Evolutionary conservation across 768 basidiomycete genomes (phyloP).

Genomic region (Leccinellum rugosiceps): DNA sequence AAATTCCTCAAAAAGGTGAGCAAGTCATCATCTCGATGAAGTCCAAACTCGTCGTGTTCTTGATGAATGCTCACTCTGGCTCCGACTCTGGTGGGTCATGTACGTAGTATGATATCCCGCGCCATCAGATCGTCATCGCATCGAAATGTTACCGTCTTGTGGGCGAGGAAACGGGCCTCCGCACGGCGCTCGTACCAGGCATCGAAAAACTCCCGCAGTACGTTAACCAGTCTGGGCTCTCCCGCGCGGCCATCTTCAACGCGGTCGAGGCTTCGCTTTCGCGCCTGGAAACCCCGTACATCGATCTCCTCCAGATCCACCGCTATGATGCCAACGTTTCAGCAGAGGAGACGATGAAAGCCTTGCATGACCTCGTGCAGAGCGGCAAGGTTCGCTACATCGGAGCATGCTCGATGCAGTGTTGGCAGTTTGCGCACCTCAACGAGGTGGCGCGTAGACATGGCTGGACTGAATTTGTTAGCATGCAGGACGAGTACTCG

Average conservation of each 20-base stretch:
- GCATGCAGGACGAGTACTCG: constrained; percentile 54
- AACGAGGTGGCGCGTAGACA: constrained; percentile 43
- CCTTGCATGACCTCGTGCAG: constrained; percentile 46
- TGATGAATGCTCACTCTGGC: background rate
- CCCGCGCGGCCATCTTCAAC: constrained; percentile 37
- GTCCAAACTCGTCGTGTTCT: background rate
- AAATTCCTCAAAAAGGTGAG: constrained; percentile 36
- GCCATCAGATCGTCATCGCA: constrained; percentile 30
- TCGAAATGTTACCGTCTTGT: constrained; percentile 27
- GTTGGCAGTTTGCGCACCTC: constrained; percentile 43
- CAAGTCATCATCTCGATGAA: background rate
- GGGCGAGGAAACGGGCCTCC: background rate
- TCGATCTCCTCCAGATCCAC: constrained; percentile 47
- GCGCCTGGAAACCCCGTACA: constrained; percentile 36
- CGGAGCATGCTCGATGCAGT: constrained; percentile 44
- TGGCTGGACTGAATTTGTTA: constrained; percentile 52
- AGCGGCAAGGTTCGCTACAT: constrained; percentile 52
- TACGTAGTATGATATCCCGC: constrained; percentile 30
- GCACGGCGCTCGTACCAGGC: background rate
- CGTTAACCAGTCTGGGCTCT: constrained; percentile 34
- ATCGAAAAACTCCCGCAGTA: constrained; percentile 15
- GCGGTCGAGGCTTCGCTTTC: constrained; percentile 35
- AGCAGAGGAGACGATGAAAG: constrained; percentile 47
- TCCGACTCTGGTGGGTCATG: background rate
- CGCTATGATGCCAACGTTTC: constrained; percentile 37